Conservation (phyloP, 2,329 filamentous ascomycete genomes). For the Venturia aucupariae region DNA sequence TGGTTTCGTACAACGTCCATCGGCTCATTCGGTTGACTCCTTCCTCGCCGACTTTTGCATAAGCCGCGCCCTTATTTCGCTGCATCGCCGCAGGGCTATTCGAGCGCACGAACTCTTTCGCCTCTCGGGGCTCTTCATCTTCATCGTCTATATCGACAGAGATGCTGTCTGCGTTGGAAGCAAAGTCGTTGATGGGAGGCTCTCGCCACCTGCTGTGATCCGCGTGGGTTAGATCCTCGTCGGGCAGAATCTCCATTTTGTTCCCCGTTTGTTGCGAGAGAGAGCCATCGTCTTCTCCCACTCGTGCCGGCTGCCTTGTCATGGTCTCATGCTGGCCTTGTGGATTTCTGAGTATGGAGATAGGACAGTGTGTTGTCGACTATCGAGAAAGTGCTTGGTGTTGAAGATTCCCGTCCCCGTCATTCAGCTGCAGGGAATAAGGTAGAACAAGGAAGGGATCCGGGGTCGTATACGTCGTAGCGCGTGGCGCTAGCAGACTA, state of each 20-base stretch:
- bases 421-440: background rate
- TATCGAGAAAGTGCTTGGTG: background rate
- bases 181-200: constrained; percentile 13
- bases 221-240: background rate
- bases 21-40: constrained; percentile 66
- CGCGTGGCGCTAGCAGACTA: too few relatives aligned
- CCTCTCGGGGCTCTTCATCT: constrained; percentile 31
- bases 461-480: too few relatives aligned
- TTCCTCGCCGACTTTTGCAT: constrained; percentile 34
- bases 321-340: background rate
- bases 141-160: constrained; percentile 17
- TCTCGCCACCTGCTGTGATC: background rate
- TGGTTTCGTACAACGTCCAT: constrained; percentile 95
- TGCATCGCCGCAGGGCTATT: constrained; percentile 31
- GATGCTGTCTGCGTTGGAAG: background rate
- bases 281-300: background rate
- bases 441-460: too few relatives aligned
- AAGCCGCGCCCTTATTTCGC: constrained; percentile 29
- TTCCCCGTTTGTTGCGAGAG: background rate
- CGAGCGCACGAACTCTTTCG: constrained; percentile 30
- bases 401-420: background rate
- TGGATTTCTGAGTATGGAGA: background rate
- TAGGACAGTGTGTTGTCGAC: background rate
- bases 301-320: background rate
- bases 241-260: background rate